These are phyloP conservation scores for Rosellinia necatrix DNA, from an alignment of 2,329 filamentous ascomycete species.

Conservation along the genomic window DNA sequence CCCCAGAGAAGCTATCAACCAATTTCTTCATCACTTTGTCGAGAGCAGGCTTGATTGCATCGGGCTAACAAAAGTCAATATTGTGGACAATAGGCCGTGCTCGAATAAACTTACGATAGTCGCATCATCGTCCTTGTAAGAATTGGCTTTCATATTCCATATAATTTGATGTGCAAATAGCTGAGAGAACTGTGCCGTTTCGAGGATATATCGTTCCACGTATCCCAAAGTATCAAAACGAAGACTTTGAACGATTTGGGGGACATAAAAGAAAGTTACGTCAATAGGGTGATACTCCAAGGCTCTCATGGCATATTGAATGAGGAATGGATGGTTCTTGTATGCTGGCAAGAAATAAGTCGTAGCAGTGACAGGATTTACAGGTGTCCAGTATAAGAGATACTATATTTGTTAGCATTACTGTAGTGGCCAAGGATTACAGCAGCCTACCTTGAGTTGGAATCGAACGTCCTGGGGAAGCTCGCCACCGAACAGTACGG, in stretches of 20 bases:
- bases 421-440: neutral
- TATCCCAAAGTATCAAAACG: slow-evolving; percentile 93
- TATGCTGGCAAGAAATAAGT: slow-evolving; percentile 93
- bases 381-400: slow-evolving; percentile 87
- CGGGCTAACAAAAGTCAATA: slow-evolving; percentile 61
- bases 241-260: slow-evolving; percentile 94
- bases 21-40: slow-evolving; percentile 88
- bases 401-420: slow-evolving; percentile 60
- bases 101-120: slow-evolving; percentile 65
- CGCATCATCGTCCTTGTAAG: slow-evolving; percentile 95
- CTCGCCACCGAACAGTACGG: slow-evolving; percentile 76
- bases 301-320: slow-evolving; percentile 96
- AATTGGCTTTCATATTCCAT: slow-evolving; percentile 99
- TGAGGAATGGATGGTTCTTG: slow-evolving; percentile 86
- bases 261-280: slow-evolving; percentile 98
- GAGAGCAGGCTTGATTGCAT: slow-evolving; percentile 89
- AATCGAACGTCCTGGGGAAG: slow-evolving; percentile 79
- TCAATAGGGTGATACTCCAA: slow-evolving; percentile 95
- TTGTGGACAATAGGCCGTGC: neutral
- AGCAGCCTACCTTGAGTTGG: slow-evolving; percentile 74
- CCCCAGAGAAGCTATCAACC: slow-evolving; percentile 76
- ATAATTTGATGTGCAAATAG: slow-evolving; percentile 99
- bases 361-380: slow-evolving; percentile 90
- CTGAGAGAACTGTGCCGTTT: slow-evolving; percentile 97
- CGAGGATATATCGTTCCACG: slow-evolving; percentile 93